A percentile compares a stretch with the other conserved stretches of the same genome.
Conservation (phyloP, 768 basidiomycete genomes). For the Termitomyces sp. region DNA sequence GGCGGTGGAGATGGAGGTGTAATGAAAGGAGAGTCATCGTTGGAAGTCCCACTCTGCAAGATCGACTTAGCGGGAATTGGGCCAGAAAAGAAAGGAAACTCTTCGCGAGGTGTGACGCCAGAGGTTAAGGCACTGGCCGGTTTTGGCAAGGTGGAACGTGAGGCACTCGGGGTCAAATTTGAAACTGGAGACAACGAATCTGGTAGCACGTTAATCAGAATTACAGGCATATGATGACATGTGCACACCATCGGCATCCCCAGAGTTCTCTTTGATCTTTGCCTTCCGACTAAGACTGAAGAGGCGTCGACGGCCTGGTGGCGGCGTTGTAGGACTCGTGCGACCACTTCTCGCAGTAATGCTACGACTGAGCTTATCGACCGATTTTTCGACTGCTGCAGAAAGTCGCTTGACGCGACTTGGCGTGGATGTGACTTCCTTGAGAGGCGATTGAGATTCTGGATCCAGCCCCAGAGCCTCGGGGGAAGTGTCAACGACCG, state of each 20-base stretch:
- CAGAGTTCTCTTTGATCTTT: constrained; percentile 41
- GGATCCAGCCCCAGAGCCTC: constrained; percentile 25
- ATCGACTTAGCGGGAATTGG: constrained; percentile 10
- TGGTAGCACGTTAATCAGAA: constrained; percentile 11
- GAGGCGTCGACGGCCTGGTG: constrained; percentile 42
- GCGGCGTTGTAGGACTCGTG: constrained; percentile 25
- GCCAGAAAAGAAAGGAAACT: constrained; percentile 39
- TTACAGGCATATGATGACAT: not conserved
- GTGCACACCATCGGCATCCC: constrained; percentile 27
- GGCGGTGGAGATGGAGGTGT: constrained; percentile 66
- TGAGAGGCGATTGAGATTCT: constrained; percentile 24
- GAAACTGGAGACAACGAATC: constrained; percentile 22
- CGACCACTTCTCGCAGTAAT: constrained; percentile 36
- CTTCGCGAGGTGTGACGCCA: constrained; percentile 30
- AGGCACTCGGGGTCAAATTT: constrained; percentile 28
- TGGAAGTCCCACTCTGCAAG: constrained; percentile 6
- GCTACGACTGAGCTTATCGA: constrained; percentile 63
- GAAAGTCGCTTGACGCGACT: constrained; percentile 53
- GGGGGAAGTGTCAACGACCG: constrained; percentile 30
- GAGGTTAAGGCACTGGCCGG: constrained; percentile 9
- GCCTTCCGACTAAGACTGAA: constrained; percentile 54
- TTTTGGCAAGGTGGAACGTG: constrained; percentile 27
- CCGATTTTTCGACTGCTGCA: constrained; percentile 42
- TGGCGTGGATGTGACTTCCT: constrained; percentile 27
- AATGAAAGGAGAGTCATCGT: constrained; percentile 57